Evolutionary conservation across 1,139 yeast species (phyloP), one percentile per base, ranked within the genome.

Genomic region (Blastobotrys malaysiensis): DNA sequence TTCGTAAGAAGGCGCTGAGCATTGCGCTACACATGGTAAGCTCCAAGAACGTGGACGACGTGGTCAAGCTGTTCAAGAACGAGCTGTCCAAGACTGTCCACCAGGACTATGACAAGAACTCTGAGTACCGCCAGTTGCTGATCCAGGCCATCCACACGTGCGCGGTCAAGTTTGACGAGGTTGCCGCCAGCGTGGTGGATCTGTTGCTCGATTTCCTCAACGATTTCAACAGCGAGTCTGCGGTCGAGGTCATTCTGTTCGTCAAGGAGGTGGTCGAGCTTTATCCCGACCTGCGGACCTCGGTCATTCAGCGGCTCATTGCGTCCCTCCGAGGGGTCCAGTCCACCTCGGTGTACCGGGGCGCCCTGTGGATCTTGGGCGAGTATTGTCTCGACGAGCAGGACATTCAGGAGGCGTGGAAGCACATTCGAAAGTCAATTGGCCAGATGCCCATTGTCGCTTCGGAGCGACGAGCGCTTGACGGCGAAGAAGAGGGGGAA

Each of bases 301-400:
- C 82, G 22, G 86, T 91, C 54, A 71, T 95, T 54, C 73, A 74
- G 49, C 83, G 87, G 61, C 79, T 95, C 59, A 73, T 90, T 50
- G 69, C 68, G 14, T 77, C 90, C 9, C 76, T 95, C 65, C 83
- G 83, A 27, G 74, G 76, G 43, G 84, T 88, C 51, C 87, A 85
- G 66, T 85, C 95, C 58, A 96, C 97, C 6, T 89, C 89, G 66
- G 97, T 93, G 18, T 87, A 84, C 74, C 84, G 98, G 63, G 96
- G 97, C 46, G 89, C 96, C 1, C 76, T 95, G 57, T 95, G 99
- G 99, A 85, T 93, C 52, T 74, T 95, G 65, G 99, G 99, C 71
- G 99, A 95, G 72, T 93, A 90, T 71, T 78, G 93, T 45, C 68
- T 79, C 53, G 87, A 84, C 54, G 91, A 85, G 63, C 73, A 78